Evolutionary conservation across 1,284 basidiomycete genomes (phyloP), one percentile per base, ranked within the genome.

Genomic region (Ustilago vetiveriae): DNA sequence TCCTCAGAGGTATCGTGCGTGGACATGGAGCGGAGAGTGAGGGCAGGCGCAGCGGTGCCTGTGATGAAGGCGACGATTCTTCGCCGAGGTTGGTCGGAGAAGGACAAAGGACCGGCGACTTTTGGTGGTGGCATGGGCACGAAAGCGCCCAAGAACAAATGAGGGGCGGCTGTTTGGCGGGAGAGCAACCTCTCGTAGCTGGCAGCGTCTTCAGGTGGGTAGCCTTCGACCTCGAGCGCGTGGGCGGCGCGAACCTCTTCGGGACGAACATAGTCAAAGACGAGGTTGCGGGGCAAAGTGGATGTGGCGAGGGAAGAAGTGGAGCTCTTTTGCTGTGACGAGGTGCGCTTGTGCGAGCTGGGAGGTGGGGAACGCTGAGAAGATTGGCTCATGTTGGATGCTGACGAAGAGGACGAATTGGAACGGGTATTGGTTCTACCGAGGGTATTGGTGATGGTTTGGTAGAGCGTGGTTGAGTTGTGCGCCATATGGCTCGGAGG

Each of bases 111-210:
- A 4, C 78, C 78, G 2, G 79, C 75, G 6, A 77, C 74, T 40
- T 75, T 80, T 9, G 76, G 76, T 7, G 62, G 70, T 2, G 76
- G 68, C 41, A 68, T 17, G 23, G 71, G 63, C 4, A 79, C 44
- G 33, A 76, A 81, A 3, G 74, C 74, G 19, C 80, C 80, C 0
- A 80, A 32, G 38, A 79, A 78, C 17, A 81, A 68, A 42, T 81
- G 74, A 0, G 79, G 77, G 9, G 80, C 80, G 9, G 57, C 50
- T 1, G 65, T 67, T 35, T 79, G 74, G 4, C 80, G 74, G 9
- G 42, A 62, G n/a, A 69, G 40, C 17, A 78, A 47, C 33, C 64
- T 66, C 17, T 79, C 74, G 36, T 72, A 60, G 42, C 62, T 56
- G 24, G 73, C 75, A 13, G 70, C 65, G 44, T 80, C 77, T 39